Base-by-base conservation (phyloP, 2,329 filamentous ascomycete genomes). In the Lachnellula hyalina region DNA sequence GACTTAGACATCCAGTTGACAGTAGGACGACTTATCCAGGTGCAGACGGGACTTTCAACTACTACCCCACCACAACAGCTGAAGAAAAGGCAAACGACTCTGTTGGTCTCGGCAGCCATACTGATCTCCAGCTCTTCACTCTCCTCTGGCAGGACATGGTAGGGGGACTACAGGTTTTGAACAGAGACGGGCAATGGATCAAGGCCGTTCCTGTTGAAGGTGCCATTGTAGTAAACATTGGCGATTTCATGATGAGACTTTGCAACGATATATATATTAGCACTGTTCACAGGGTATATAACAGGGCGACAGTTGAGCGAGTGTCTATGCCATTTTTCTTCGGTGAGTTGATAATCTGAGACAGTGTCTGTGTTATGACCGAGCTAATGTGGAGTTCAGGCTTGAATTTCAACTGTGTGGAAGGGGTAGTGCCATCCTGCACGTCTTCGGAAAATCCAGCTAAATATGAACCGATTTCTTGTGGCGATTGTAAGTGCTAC, bases 301-400 rank as follows among this genome's bases (percentile, higher is more conserved):
- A 77, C 56, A 67, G 71, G 44, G 68, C 71, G 0, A 59, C 60
- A 0, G 65, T 64, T 11, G 75, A 76, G 51, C 69, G 78, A 14
- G 76, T 78, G 42, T 80, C 75, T 0, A 79, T 82, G 75, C 78
- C 79, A 0, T 82, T 82, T 63, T 82, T 82, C 66, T 77, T 82
- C 51, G 76, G 75, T 73, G 63, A 57, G 64, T 34, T 32, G 17
- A 2, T 9, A 28, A 14, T 19, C 40, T 7, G 3, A 23, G 42
- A 11, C 17, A 38, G 52, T 11, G 4, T 28, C 28, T 32, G 28
- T 11, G 8, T 19, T 19, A 19, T 23, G 2, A 12, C 35, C 50
- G 45, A 17, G 19, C 23, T 57, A 55, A 51, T 52, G 6, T 25
- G 12, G 14, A 21, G 0, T 3, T 19, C 28, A 60, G 75, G 75